Evolutionary conservation across 352 stramenopile species (phyloP), one percentile per base, ranked within the genome.

Genomic region (Aphanomyces cochlioides): DNA sequence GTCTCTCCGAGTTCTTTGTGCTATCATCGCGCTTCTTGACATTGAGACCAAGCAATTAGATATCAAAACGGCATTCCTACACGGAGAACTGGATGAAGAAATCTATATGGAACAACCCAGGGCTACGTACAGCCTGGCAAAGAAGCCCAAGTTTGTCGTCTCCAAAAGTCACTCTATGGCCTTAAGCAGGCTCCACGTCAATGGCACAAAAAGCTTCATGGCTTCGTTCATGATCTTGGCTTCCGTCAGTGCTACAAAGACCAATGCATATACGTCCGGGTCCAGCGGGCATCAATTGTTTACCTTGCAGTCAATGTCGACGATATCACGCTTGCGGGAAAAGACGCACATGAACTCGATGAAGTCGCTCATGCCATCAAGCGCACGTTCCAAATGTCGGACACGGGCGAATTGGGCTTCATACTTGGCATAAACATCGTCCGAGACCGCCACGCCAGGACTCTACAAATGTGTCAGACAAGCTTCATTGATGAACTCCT

Each of bases 61-160:
- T 57, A 21, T 57, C 48, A 57, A 36, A 15, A 57, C 48, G 36
- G 48, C 48, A 15, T 57, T 57, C 36, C 48, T 57, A 12, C n/a
- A 57, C 17, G 48, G 48, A 5, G 48, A 57, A 57, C n/a, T 57
- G 7, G 48, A 57, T 21, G n/a, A 21, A 15, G 48, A 58, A 7
- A 21, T 58, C 6, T 58, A 58, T 34, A 21, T 58, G 15, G 36
- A 34, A 58, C 50, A 58, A 36, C 50, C 50, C 50, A 58, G 50
- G 50, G 36, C 36, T 58, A 36, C 15, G 36, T 21, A 58, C n/a
- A 58, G n/a, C n/a, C n/a, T n/a, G n/a, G 21, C 50, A 21, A 58
- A 58, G 50, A 15, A 58, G 7, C 50, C 50, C 50, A 15, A 15
- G 34, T 45, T 63, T 38, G 56, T 15, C 34, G 15, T 45, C 56